Conservation (phyloP, 352 stramenopile genomes). For the Phytophthora syringae region DNA sequence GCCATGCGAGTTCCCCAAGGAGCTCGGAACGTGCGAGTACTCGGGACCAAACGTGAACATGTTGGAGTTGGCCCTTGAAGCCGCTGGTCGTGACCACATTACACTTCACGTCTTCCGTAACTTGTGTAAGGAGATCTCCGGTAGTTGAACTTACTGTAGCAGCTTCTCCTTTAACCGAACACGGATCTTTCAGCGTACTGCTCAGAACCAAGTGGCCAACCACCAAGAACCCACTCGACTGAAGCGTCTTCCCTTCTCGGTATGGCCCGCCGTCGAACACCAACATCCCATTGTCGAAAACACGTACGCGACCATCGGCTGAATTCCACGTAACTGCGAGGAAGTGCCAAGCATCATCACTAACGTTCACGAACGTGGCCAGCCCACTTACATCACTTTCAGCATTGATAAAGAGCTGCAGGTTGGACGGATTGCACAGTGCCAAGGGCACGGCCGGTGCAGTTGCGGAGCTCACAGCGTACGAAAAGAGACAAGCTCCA, state of each 20-base stretch:
- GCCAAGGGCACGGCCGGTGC: slow-evolving; percentile 41
- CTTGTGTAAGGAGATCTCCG: neutral
- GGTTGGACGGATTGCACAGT: slow-evolving; percentile 66
- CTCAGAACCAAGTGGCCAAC: slow-evolving; percentile 52
- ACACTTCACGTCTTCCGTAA: slow-evolving; percentile 32
- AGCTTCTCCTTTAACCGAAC: slow-evolving; percentile 8
- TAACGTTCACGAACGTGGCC: slow-evolving; percentile 68
- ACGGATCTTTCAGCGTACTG: slow-evolving; percentile 7
- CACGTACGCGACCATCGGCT: slow-evolving; percentile 52
- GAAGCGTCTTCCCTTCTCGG: slow-evolving; percentile 37
- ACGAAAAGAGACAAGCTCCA: slow-evolving; percentile 57
- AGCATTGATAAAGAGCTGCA: slow-evolving; percentile 60
- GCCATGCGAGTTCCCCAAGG: slow-evolving; percentile 62
- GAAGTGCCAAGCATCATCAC: slow-evolving; percentile 76
- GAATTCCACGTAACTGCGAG: slow-evolving; percentile 61
- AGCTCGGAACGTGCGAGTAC: slow-evolving; percentile 54
- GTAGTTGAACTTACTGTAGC: neutral
- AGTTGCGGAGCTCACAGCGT: slow-evolving; percentile 23
- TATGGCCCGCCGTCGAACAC: slow-evolving; percentile 74
- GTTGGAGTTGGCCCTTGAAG: slow-evolving; percentile 57
- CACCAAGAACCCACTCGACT: slow-evolving; percentile 45
- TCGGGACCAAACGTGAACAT: slow-evolving; percentile 68
- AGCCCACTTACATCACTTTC: slow-evolving; percentile 35
- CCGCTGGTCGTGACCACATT: slow-evolving; percentile 26
- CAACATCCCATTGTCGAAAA: slow-evolving; percentile 79